Conservation (phyloP, 1,284 basidiomycete species). For the Coniferiporia sulphurascens region DNA sequence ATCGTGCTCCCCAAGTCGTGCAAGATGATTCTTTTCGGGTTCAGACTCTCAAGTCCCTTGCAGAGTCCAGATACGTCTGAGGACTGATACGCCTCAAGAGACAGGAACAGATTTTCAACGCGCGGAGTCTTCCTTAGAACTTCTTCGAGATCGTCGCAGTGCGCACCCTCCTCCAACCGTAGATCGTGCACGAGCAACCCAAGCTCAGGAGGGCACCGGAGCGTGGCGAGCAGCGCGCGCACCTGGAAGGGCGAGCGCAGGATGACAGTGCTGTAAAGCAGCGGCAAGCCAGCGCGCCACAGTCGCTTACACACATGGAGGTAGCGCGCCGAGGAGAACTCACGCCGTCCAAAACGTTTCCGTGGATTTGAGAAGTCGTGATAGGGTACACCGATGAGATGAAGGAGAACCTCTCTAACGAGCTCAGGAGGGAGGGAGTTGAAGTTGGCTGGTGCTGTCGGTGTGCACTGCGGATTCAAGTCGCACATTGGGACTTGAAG, state of each 20-base stretch:
- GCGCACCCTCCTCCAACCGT: constrained; percentile 26
- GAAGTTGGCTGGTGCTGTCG: too few species aligned
- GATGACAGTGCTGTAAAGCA: constrained; percentile 27
- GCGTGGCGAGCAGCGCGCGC: constrained; percentile 22
- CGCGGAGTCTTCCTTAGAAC: constrained; percentile 20
- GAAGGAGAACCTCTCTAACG: neutral
- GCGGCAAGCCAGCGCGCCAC: constrained; percentile 21
- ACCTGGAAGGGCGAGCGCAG: constrained; percentile 26
- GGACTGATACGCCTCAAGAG: constrained; percentile 19
- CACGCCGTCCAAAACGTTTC: neutral
- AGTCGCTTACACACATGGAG: constrained; percentile 25
- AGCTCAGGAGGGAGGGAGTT: neutral
- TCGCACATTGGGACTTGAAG: too few species aligned
- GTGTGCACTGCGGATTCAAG: too few species aligned
- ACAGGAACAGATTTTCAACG: constrained; percentile 23
- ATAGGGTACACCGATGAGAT: neutral
- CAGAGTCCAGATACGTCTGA: constrained; percentile 7
- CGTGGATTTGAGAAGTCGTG: neutral
- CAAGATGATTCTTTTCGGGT: constrained; percentile 10
- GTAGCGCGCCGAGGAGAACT: constrained; percentile 2
- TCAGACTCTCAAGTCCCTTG: neutral
- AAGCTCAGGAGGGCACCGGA: constrained; percentile 20
- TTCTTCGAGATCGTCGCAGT: constrained; percentile 19
- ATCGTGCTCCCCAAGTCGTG: constrained; percentile 3
- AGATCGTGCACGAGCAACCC: constrained; percentile 25